Evolutionary conservation across 2,329 filamentous ascomycete species (phyloP).

Genomic region (Magnaporthiopsis incrustans): DNA sequence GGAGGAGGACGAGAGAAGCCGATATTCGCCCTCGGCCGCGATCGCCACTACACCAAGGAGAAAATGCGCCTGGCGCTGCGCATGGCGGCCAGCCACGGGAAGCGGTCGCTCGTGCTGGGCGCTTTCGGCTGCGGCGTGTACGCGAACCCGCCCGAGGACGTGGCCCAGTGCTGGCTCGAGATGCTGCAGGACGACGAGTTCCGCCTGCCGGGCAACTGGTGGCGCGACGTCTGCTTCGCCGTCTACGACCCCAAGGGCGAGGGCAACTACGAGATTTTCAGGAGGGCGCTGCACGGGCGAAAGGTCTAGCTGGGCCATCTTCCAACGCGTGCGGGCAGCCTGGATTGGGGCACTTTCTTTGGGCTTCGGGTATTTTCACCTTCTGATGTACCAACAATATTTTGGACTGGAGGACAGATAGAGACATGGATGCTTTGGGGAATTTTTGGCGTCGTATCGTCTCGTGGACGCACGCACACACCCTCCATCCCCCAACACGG

Average conservation of each 20-base stretch:
- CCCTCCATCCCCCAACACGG: too few relatives aligned
- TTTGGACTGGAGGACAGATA: too few relatives aligned
- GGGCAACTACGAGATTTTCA: conserved; percentile 44
- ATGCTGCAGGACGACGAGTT: conserved; percentile 56
- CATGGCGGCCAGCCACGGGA: conserved; percentile 47
- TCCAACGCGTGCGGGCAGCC: too few relatives aligned
- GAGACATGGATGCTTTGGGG: too few relatives aligned
- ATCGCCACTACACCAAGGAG: conserved; percentile 47
- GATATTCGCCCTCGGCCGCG: conserved; percentile 31
- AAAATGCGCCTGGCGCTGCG: conserved; percentile 57
- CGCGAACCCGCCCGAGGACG: conserved; percentile 50
- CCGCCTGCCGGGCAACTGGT: conserved; percentile 46
- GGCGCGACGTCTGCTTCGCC: conserved; percentile 56
- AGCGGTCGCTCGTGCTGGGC: conserved; percentile 55
- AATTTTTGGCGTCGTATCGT: too few relatives aligned
- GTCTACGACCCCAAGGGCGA: conserved; percentile 39
- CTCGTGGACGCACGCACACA: too few relatives aligned
- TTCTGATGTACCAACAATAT: too few relatives aligned
- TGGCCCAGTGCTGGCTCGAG: conserved; percentile 55
- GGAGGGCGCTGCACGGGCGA: conserved; percentile 30
- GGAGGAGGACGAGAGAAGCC: conserved; percentile 10
- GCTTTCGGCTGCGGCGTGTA: conserved; percentile 65
- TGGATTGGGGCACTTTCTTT: too few relatives aligned
- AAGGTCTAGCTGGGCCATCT: too few relatives aligned
- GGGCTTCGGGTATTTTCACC: too few relatives aligned